Conservation (phyloP, 139 green algal genomes). For the Chlamydomonas applanata region DNA sequence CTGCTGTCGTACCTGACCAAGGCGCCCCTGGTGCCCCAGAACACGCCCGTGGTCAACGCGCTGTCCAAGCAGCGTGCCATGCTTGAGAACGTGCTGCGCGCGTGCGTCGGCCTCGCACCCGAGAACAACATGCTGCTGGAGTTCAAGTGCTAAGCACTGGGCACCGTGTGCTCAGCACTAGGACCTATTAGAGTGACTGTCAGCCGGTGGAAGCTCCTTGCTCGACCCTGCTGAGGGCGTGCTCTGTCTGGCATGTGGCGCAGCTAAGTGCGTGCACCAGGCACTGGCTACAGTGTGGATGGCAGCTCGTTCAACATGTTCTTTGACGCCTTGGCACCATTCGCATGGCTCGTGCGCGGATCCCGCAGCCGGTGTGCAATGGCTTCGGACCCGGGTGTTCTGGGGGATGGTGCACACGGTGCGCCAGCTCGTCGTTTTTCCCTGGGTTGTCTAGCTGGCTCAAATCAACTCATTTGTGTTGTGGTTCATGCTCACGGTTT, state of each 20-base stretch:
- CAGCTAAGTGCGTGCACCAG: too few species aligned
- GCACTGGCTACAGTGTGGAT: too few species aligned
- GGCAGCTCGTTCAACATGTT: too few species aligned
- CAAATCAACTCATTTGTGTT: too few species aligned
- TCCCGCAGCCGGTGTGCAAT: neutral
- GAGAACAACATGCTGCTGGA: slow-evolving; percentile 98
- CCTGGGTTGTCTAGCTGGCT: neutral
- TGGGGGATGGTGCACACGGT: neutral
- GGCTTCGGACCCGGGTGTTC: neutral
- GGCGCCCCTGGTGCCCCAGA: slow-evolving; percentile 82
- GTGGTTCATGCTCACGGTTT: too few species aligned
- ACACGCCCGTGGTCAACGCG: slow-evolving; percentile 95
- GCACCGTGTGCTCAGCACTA: too few species aligned
- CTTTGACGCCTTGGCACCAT: neutral
- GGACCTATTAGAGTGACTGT: neutral
- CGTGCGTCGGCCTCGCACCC: slow-evolving; percentile 90
- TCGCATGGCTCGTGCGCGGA: neutral
- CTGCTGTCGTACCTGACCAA: slow-evolving; percentile 96
- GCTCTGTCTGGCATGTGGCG: too few species aligned
- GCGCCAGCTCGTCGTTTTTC: neutral
- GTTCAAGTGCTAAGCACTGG: slow-evolving; percentile 73
- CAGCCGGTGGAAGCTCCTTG: neutral
- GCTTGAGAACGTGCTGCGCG: slow-evolving; percentile 97
- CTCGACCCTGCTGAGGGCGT: too few species aligned
- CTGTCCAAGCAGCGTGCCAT: slow-evolving; percentile 95